Evolutionary conservation across 495 filamentous ascomycete species (phyloP).

Genomic region (Aspergillus incahuasiensis): DNA sequence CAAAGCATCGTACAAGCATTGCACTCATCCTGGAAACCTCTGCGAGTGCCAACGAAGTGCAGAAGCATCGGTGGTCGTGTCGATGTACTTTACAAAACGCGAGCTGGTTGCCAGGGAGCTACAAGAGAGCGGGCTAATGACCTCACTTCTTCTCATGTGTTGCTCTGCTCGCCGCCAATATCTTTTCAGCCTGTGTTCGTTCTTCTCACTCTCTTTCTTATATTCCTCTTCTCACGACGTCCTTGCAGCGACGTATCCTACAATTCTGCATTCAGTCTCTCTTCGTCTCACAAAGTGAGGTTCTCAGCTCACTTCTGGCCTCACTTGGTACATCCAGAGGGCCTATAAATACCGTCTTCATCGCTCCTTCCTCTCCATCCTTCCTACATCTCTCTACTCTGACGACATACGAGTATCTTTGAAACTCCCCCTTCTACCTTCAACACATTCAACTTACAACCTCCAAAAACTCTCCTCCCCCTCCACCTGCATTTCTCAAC

Average conservation of each 20-base stretch:
- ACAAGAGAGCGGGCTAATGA: no score
- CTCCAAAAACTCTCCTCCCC: no score
- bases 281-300: neutral
- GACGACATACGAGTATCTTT: no score
- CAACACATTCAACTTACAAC: no score
- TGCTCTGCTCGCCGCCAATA: neutral
- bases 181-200: neutral
- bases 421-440: no score
- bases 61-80: neutral
- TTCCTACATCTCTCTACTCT: slow-evolving; percentile 1
- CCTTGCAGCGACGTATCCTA: neutral
- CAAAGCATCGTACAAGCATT: neutral
- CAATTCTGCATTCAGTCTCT: neutral
- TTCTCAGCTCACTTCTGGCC: neutral
- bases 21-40: neutral
- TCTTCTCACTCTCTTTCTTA: neutral
- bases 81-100: no score
- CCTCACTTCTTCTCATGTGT: neutral
- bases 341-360: neutral
- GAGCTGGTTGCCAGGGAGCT: no score
- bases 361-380: slow-evolving; percentile 5
- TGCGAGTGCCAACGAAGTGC: neutral
- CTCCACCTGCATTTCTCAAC: no score
- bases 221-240: neutral
- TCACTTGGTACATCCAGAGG: neutral